Evolutionary conservation across 164 flowering plant genomes (phyloP), one percentile per base, ranked within the genome.

Genomic region (Annona cherimola): DNA sequence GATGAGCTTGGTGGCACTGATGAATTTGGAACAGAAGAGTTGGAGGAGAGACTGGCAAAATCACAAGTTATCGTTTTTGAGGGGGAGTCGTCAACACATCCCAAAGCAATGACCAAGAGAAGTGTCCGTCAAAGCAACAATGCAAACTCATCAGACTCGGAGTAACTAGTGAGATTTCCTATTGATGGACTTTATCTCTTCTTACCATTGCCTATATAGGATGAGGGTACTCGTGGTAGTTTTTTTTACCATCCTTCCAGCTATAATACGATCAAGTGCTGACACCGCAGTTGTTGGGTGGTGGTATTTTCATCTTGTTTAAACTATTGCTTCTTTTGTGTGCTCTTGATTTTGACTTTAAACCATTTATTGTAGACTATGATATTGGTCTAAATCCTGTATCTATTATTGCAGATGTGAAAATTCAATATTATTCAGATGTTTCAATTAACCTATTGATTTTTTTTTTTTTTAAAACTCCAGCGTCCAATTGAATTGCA

Each of bases 1-100:
- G 90, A 94, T 73, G 82, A 94, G 76, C 95, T 94, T 65, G 97
- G 97, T 44, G 96, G 97, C 46, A 87, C 81, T 4, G 97, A 94
- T 75, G 97, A 87, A 26, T 94, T 90, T 80, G 86, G 85, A 80
- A 94, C 97, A 14, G 97, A 90, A 76, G 95, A 88, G 60, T 79
- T 94, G 65, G 98, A 94, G 76, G 98, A 92, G 78, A 89, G 95
- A 77, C 74, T 94, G 71, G 96, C 97, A 19, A 92, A 86, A 80
- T 78, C 91, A 63, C 87, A 90, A 79, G 92, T 90, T 26, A 89
- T 94, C 74, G 75, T 84, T 70, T 83, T 72, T 50, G 96, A 94
- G 79, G 96, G 92, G 42, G 96, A 92, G 77, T 89, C 96, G 7
- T 89, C 96, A 1, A 6, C 71, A 63, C 8, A 83, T 46, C 73